phyloP scores from a whole-genome alignment of 202 grass and related monocot species.

The Setaria italica region DNA sequence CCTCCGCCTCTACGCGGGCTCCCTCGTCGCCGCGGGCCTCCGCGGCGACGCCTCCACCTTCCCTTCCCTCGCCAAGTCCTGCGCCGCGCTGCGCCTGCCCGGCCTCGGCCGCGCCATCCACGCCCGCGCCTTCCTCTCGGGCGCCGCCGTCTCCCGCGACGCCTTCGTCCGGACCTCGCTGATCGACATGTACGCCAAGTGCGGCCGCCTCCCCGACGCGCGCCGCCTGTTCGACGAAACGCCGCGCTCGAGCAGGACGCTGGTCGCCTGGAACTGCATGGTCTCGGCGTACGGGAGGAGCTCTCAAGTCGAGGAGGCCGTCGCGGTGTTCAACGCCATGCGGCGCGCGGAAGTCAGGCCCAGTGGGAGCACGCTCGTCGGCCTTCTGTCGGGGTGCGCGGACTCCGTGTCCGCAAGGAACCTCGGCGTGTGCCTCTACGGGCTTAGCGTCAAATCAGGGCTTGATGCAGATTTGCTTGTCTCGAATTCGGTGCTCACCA shows the following conservation, averaged over 20 bases:
- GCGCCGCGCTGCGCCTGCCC: conserved; percentile 57
- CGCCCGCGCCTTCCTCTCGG: conserved; percentile 45
- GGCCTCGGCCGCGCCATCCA: conserved; percentile 57
- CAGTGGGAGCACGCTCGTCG: conserved; percentile 47
- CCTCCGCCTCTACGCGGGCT: conserved; percentile 51
- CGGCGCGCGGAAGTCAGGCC: conserved; percentile 28
- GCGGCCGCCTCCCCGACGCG: conserved; percentile 48
- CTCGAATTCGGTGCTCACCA: conserved; percentile 57
- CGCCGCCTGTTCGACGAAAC: conserved; percentile 65
- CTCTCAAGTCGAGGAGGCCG: conserved; percentile 22
- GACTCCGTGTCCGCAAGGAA: conserved; percentile 16
- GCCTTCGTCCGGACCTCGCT: conserved; percentile 63
- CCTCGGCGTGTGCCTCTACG: conserved; percentile 50
- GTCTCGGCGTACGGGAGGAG: conserved; percentile 49
- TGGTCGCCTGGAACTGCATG: conserved; percentile 69
- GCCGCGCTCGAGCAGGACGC: conserved; percentile 36
- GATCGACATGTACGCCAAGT: conserved; percentile 68
- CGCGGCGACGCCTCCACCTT: conserved; percentile 63
- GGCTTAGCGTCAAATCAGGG: conserved; percentile 55
- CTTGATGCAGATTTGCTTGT: conserved; percentile 45
- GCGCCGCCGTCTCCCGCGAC: conserved; percentile 31
- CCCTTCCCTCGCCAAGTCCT: conserved; percentile 74
- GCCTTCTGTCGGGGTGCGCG: conserved; percentile 44
- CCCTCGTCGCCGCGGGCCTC: conserved; percentile 49
- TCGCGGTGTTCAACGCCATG: conserved; percentile 55